Evolutionary conservation across 108 stramenopile species (phyloP), one percentile per base, ranked within the genome.

Genomic region (Skeletonema costatum): DNA sequence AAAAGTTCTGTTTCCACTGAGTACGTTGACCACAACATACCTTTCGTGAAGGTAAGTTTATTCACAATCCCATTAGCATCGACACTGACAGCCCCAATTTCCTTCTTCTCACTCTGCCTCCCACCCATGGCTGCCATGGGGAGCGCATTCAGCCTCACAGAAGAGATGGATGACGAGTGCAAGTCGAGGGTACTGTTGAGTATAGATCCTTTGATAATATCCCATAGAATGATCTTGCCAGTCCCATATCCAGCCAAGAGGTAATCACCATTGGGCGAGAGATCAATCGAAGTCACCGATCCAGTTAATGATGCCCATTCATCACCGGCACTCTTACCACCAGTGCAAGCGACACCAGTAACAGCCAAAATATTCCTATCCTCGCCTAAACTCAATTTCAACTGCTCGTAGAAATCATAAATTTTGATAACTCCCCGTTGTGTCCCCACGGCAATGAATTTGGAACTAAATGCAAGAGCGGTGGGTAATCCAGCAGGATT

Each of bases 31-130:
- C 90, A 90, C 32, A 94, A 74, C 71, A 94, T 83, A 30, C 83
- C 90, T 38, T 87, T 90, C 32, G 86, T 60, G 78, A 97, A 95
- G 38, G 75, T 71, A 13, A 94, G 62, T 66, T 92, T 93, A 73
- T 95, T 94, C 46, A 97, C 97, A 29, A 96, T 70, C n/a, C 97
- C 97, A 25, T 82, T 77, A 9, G 91, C 90, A 75, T 95, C 95
- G 31, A 93, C 93, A 31, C 85, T 86, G 21, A 96, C 92, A 5
- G 91, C 76, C 59, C 61, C 86, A 70, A 80, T 89, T 73, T 75
- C 65, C 25, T 68, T 68, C 16, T 51, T 68, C 39, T 76, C 76
- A 44, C 53, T 67, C 41, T 71, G 71, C 6, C 60, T 60, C 19
- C 58, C 61, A 29, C 50, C 50, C 17, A 17, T 7, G 6, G 50